Evolutionary conservation across 495 filamentous ascomycete species (phyloP), one percentile per base, ranked within the genome.

Genomic region (Paragyromitra xinjiangensis): DNA sequence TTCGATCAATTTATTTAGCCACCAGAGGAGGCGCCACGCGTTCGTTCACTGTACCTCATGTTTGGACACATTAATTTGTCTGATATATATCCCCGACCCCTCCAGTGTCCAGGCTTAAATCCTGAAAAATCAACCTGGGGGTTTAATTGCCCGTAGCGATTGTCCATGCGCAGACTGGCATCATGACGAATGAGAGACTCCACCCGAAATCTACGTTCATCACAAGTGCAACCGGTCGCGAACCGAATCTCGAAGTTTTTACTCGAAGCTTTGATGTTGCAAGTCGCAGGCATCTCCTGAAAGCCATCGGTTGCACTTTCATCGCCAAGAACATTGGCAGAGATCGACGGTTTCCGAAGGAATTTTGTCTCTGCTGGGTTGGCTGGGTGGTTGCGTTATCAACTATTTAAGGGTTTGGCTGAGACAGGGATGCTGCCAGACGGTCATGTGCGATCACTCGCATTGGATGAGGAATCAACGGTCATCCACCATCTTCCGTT

Each of bases 71-170:
- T 45, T 73, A 58, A 34, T 65, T 65, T 50, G 73, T 76, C 48
- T 76, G 73, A 72, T 71, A 76, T 76, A 72, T 72, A 76, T 48
- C 45, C 22, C 5, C 16, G 12, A 24, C 26, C 45, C 59, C 44
- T 48, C 69, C 12, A 26, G 39, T 56, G 22, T 26, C 50, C 5
- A 42, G 45, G 45, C 34, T 16, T 8, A 26, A 29, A 55, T 45
- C 67, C 22, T 7, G 8, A 45, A 44, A 48, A 53, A 24, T 34
- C 44, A 55, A 34, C 56, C 64, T 71, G 12, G 40, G 70, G 12
- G 39, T 19, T 51, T 22, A 56, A 73, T 65, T 55, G 26, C 6
- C 67, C 61, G 73, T 37, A 7, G 62, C 16, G 26, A 44, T 8
- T 63, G 66, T 22, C 58, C 51, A 37, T 71, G 45, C 67, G 26